A percentile compares a stretch with the other conserved stretches of the same genome.
Evolutionary conservation across 257 asterid species (phyloP).

Genomic region (Nicotiana tabacum): DNA sequence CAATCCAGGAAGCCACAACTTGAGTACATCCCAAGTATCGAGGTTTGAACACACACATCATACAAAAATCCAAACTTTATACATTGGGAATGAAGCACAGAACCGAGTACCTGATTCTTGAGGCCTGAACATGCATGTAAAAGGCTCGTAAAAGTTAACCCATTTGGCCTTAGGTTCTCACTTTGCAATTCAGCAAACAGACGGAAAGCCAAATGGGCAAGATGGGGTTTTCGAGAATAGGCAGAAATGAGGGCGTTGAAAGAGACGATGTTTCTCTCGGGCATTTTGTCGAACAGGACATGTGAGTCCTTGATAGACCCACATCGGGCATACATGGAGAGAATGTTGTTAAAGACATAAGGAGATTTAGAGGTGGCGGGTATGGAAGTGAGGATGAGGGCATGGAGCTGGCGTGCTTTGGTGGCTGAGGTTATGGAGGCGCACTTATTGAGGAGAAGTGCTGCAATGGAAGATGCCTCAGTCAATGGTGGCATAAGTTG

Average conservation of each 20-base stretch:
- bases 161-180: conserved; percentile 46
- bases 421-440: conserved; percentile 40
- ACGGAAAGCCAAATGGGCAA: conserved; percentile 31
- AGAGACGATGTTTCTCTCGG: conserved; percentile 58
- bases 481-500: conserved; percentile 42
- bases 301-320: conserved; percentile 49
- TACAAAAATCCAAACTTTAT: conserved; percentile 45
- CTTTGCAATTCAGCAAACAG: conserved; percentile 33
- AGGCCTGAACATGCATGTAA: conserved; percentile 55
- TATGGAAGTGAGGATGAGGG: conserved; percentile 48
- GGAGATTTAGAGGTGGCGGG: conserved; percentile 25
- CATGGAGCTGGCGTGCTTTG: conserved; percentile 71
- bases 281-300: conserved; percentile 74
- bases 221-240: conserved; percentile 41
- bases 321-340: conserved; percentile 73
- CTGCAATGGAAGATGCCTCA: conserved; percentile 36
- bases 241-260: conserved; percentile 66
- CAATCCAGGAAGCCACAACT: conserved; percentile 38
- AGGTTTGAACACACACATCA: conserved; percentile 51
- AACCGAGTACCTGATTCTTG: conserved; percentile 35
- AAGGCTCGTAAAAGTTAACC: conserved; percentile 60
- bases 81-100: conserved; percentile 46
- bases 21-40: conserved; percentile 66
- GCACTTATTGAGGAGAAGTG: conserved; percentile 51
- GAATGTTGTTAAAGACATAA: conserved; percentile 54